Base-by-base conservation (phyloP, 2,329 filamentous ascomycete species). In the Fusarium devonianum region DNA sequence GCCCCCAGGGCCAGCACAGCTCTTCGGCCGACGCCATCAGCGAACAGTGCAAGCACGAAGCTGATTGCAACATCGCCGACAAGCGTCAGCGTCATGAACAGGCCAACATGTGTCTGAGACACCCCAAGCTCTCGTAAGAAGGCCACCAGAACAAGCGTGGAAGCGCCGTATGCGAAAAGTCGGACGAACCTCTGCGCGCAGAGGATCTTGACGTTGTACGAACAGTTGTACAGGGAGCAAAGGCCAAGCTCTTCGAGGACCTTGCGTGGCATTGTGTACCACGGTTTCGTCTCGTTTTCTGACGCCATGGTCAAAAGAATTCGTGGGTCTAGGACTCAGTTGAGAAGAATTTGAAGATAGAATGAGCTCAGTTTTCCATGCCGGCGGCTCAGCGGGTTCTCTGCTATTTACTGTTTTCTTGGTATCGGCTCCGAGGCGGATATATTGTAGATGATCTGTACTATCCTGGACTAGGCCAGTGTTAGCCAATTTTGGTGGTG, bases 51-150 rank as follows among this genome's bases (percentile, higher is more conserved):
- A 35, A 87, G 73, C 16, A 82, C 26, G 48, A 86, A 78, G 61
- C 83, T 85, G 53, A 87, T 79, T 30, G 74, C 63, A 4, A 81
- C 76, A 66, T 87, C 85, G 18, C 84, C 85, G 11, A 76, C 71
- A 12, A 87, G 69, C 0, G 85, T 88, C 54, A 86, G 65, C 0
- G 83, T 86, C 84, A 87, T 87, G 70, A 87, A 87, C 1, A 86
- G 69, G 3, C 84, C 85, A 50, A 83, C 81, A 22, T 71, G 71
- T 1, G 76, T 72, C 49, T 83, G 75, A 1, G 80, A 75, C 30
- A 80, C 73, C 7, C 69, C 73, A 2, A 86, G 71, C 2, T 71
- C 73, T 11, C 73, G 72, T 7, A 87, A 75, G 54, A 81, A 85
- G 16, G 78, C 72, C 9, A 82, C 83, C 5, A 85, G 75, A 45